Evolutionary conservation across 1,139 yeast species (phyloP).

Genomic region (Yamadazyma membranifaciens): DNA sequence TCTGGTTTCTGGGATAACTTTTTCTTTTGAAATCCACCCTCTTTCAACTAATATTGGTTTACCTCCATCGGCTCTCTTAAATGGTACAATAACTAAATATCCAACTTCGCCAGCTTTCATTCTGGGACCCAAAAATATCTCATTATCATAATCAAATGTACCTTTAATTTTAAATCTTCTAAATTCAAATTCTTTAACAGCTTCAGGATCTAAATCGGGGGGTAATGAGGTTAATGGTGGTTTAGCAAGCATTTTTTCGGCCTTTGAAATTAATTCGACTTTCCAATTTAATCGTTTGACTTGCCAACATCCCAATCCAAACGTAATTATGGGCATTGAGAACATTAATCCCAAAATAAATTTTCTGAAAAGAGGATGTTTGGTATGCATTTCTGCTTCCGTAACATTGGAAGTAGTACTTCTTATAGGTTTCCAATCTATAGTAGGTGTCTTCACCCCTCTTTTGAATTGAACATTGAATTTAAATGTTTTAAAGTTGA

Average conservation of each 20-base stretch:
- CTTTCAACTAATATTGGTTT: conserved; percentile 74
- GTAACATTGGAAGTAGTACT: conserved; percentile 48
- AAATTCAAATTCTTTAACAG: conserved; percentile 71
- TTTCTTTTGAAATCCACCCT: conserved; percentile 86
- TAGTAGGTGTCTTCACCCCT: conserved; percentile 61
- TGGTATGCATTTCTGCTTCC: conserved; percentile 39
- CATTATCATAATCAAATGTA: conserved; percentile 77
- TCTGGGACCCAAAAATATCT: conserved; percentile 91
- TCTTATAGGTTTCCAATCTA: conserved; percentile 81
- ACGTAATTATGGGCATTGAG: conserved; percentile 85
- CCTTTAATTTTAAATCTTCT: conserved; percentile 76
- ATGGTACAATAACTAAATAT: conserved; percentile 78
- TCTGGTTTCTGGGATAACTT: conserved; percentile 64
- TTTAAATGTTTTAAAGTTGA: conserved; percentile 1
- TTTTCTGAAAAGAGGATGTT: conserved; percentile 40
- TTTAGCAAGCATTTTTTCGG: conserved; percentile 77
- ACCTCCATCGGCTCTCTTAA: conserved; percentile 73
- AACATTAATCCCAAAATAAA: conserved; percentile 60
- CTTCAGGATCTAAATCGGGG: conserved; percentile 50
- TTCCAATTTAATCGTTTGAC: conserved; percentile 85
- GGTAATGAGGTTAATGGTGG: conserved; percentile 72
- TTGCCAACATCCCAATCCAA: conserved; percentile 94
- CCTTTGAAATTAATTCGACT: conserved; percentile 72
- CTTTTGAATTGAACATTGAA: conserved; percentile 13
- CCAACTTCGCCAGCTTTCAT: conserved; percentile 75